Evolutionary conservation across 306 rosid genomes (phyloP).

Genomic region (Hippophae tibetana): DNA sequence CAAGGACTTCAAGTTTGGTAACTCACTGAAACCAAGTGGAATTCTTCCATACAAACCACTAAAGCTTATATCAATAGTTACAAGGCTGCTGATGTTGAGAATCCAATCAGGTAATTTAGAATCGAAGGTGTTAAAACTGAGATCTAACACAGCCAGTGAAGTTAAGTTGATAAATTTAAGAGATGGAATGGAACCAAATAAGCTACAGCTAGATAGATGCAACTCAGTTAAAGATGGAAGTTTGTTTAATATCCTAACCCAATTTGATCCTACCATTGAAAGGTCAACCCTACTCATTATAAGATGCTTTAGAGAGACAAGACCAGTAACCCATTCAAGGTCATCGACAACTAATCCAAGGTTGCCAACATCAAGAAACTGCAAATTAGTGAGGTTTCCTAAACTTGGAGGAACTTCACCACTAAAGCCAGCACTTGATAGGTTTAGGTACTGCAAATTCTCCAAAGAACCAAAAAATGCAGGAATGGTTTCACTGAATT

Average conservation of each 20-base stretch:
- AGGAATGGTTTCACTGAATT: conserved; percentile 25
- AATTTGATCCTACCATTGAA: conserved; percentile 23
- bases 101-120: conserved; percentile 39
- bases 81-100: conserved; percentile 27
- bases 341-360: conserved; percentile 5
- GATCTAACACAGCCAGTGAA: conserved; percentile 30
- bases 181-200: conserved; percentile 21
- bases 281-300: conserved; percentile 26
- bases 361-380: conserved; percentile 21
- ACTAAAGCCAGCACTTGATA: conserved; percentile 33
- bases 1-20: conserved; percentile 23
- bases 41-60: conserved; percentile 30
- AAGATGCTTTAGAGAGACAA: conserved; percentile 31
- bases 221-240: conserved; percentile 26
- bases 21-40: conserved; percentile 30
- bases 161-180: conserved; percentile 21
- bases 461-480: conserved; percentile 24
- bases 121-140: conserved; percentile 11
- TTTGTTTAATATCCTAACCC: conserved; percentile 19
- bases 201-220: conserved; percentile 15
- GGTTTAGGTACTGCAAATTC: conserved; percentile 33
- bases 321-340: conserved; percentile 27
- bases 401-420: conserved; percentile 23
- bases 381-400: conserved; percentile 31
- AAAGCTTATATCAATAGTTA: conserved; percentile 5